Conservation (phyloP, 345 rosid genomes). For the Barbarea vulgaris region DNA sequence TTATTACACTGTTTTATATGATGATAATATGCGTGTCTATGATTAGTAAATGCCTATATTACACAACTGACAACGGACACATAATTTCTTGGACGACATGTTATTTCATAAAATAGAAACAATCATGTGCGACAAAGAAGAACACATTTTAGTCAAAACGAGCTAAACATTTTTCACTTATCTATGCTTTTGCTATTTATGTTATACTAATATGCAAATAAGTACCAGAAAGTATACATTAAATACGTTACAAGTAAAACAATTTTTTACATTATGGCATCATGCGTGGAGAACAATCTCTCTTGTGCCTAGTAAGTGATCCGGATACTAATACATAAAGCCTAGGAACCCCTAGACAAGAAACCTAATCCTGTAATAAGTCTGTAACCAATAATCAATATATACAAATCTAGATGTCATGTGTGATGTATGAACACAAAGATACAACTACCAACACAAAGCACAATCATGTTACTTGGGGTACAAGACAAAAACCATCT, state of each 20-base stretch:
- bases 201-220: no score
- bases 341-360: neutral
- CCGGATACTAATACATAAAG: neutral
- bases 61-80: no score
- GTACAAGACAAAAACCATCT: slow-evolving; percentile 19
- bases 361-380: slow-evolving; percentile 27
- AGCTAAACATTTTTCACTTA: neutral
- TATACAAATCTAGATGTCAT: slow-evolving; percentile 3
- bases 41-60: no score
- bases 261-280: neutral
- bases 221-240: neutral
- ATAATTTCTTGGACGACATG: no score
- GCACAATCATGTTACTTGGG: slow-evolving; percentile 2
- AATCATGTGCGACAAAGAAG: no score
- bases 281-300: neutral
- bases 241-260: neutral
- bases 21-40: no score
- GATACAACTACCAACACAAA: neutral
- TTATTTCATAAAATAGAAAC: no score
- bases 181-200: neutral
- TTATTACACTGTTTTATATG: no score
- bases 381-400: slow-evolving; percentile 23
- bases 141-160: no score
- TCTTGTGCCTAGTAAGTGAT: neutral
- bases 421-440: slow-evolving; percentile 12